Evolutionary conservation across 352 stramenopile genomes (phyloP).

Genomic region (Phytopythium litorale): DNA sequence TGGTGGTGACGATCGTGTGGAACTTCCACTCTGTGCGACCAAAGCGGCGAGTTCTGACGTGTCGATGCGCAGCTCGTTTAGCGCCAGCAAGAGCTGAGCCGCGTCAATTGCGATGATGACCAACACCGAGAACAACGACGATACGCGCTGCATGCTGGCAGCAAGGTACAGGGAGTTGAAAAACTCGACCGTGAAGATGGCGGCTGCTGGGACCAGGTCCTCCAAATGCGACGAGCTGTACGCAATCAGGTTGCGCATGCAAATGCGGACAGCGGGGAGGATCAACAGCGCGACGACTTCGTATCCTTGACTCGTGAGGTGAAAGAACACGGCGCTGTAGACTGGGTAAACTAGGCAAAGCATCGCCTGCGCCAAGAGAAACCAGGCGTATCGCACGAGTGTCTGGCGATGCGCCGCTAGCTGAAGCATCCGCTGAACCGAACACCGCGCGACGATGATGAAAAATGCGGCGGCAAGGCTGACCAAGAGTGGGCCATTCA

Average conservation of each 20-base stretch:
- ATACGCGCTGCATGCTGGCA: slow-evolving; percentile 28
- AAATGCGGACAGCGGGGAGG: slow-evolving; percentile 16
- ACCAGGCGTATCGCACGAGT: slow-evolving; percentile 3
- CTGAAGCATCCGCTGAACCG: background rate
- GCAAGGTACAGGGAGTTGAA: slow-evolving; percentile 27
- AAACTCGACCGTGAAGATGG: slow-evolving; percentile 24
- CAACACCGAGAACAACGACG: slow-evolving; percentile 5
- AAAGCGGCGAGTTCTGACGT: background rate
- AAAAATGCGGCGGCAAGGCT: slow-evolving; percentile 6
- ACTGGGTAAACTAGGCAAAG: slow-evolving; percentile 20
- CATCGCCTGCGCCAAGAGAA: slow-evolving; percentile 8
- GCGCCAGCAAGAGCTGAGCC: background rate
- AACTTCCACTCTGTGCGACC: background rate
- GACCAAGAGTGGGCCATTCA: background rate
- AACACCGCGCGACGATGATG: background rate
- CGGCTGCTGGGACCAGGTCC: slow-evolving; percentile 16
- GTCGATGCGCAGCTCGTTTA: background rate
- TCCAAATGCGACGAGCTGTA: slow-evolving; percentile 9
- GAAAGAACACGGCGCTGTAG: slow-evolving; percentile 18
- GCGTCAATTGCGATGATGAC: slow-evolving; percentile 7
- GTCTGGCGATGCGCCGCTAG: background rate
- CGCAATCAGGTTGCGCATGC: slow-evolving; percentile 19
- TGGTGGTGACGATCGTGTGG: too few species aligned
- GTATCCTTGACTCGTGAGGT: slow-evolving; percentile 7
- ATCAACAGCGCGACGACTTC: slow-evolving; percentile 18